Evolutionary conservation across 23 red algal genomes (phyloP).

Genomic region (Agarophyton chilense): DNA sequence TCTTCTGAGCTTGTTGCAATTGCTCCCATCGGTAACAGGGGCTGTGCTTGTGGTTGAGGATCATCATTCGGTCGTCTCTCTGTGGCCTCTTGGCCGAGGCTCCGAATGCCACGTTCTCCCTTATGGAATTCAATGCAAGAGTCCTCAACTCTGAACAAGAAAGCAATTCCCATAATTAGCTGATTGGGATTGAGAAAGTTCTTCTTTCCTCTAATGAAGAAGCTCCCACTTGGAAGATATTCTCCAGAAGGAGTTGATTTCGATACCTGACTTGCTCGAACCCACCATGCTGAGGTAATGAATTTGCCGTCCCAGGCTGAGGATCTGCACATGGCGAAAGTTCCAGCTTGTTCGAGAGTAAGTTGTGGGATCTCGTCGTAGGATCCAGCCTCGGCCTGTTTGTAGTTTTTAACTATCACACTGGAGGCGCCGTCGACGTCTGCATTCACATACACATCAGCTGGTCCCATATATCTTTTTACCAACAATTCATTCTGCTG

Average conservation of each 20-base stretch:
- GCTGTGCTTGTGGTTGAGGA: too few relatives aligned
- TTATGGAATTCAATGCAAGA: slow-evolving; percentile 69
- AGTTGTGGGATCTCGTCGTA: slow-evolving; percentile 77
- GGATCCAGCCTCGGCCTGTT: background rate
- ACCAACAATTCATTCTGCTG: slow-evolving; percentile 98
- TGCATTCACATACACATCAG: slow-evolving; percentile 95
- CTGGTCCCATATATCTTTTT: slow-evolving; percentile 82
- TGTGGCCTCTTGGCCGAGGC: background rate
- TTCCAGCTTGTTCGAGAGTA: slow-evolving; percentile 87
- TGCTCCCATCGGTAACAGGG: too few relatives aligned
- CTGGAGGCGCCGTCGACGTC: slow-evolving; percentile 87
- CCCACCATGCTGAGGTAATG: slow-evolving; percentile 95
- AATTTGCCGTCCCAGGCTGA: slow-evolving; percentile 89
- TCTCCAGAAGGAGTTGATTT: slow-evolving; percentile 77
- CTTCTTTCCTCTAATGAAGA: slow-evolving; percentile 91
- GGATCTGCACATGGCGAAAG: slow-evolving; percentile 88
- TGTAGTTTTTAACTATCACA: slow-evolving; percentile 89
- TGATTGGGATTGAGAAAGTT: slow-evolving; percentile 83
- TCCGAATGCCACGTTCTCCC: slow-evolving; percentile 80
- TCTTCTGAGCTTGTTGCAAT: background rate
- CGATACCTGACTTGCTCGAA: slow-evolving; percentile 83
- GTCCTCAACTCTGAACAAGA: slow-evolving; percentile 86
- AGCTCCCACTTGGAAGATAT: slow-evolving; percentile 82
- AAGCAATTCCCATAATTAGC: slow-evolving; percentile 92
- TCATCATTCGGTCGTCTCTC: too few relatives aligned